Evolutionary conservation across 139 green algal species (phyloP), one percentile per base, ranked within the genome.

Genomic region (Haematococcus lacustris): DNA sequence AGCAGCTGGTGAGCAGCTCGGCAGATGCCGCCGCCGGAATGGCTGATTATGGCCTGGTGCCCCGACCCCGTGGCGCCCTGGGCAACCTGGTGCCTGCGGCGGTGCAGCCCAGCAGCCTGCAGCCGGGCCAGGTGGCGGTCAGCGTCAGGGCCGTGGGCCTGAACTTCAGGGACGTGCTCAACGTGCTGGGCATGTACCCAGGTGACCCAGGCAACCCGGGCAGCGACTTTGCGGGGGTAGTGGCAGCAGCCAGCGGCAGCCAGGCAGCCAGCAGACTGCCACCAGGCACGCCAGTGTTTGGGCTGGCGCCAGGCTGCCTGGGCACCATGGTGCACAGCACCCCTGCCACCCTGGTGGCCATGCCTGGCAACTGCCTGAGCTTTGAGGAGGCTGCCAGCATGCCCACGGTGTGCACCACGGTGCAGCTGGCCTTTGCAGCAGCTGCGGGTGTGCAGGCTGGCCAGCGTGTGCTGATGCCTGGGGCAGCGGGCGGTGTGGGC

Each of bases 131-230:
- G 51, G 60, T 92, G 51, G 62, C 77, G 21, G 59, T 96, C 37
- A 65, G 71, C 5, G 89, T 96, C 17, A 78, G 77, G 51, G 91
- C 90, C 21, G 87, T 96, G 35, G 91, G 91, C 2, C 73, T 96
- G 60, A 96, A 96, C 78, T 96, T 96, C 89, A 78, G 89, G 60
- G 89, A 94, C 66, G 86, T 93, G 72, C 82, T 90, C 51, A 94
- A 93, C 70, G 73, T 90, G 38, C 82, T 89, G 76, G 84, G 77
- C 67, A 87, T 89, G 79, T 90, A 88, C 75, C 82, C 82, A 28
- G 85, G 85, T 0, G 82, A 90, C 66, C 85, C 85, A 1, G 85
- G 85, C 5, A 35, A 71, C 32, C 85, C 85, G 2, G 83, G 83
- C 25, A 82, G 78, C 35, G 90, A 93, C 63, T 88, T 78, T 60